Conservation (phyloP, 768 basidiomycete genomes). For the Leccinum arenicola region DNA sequence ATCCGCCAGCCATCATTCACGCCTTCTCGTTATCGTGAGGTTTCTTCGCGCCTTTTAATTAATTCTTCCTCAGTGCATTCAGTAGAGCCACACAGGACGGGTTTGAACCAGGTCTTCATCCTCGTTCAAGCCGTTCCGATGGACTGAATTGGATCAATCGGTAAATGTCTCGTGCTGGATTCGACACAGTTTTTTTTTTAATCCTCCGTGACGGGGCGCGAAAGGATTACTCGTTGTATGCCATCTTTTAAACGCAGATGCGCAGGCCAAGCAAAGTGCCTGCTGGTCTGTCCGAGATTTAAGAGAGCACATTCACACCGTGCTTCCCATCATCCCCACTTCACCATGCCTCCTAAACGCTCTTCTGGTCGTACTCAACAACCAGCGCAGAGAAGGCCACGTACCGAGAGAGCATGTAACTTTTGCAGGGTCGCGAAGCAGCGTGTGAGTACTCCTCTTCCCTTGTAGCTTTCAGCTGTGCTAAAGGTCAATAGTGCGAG, state of each 20-base stretch:
- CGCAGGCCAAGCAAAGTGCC: slow-evolving; percentile 5
- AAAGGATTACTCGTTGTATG: slow-evolving; percentile 7
- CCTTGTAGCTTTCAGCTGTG: neutral
- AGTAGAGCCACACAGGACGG: slow-evolving; percentile 12
- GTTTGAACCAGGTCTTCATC: slow-evolving; percentile 11
- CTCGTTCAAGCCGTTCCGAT: slow-evolving; percentile 10
- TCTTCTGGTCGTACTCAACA: slow-evolving; percentile 6
- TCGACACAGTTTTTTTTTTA: slow-evolving; percentile 3
- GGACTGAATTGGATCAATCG: slow-evolving; percentile 16
- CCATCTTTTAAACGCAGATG: slow-evolving; percentile 11
- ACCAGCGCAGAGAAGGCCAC: slow-evolving; percentile 14
- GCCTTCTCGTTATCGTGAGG: slow-evolving; percentile 31
- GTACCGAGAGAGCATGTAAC: slow-evolving; percentile 16
- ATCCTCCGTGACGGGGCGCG: slow-evolving; percentile 8
- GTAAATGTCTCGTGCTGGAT: slow-evolving; percentile 13
- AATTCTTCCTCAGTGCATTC: slow-evolving; percentile 21
- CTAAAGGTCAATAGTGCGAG: slow-evolving; percentile 19
- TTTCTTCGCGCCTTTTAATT: slow-evolving; percentile 29
- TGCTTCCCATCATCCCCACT: slow-evolving; percentile 11
- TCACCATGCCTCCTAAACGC: slow-evolving; percentile 14
- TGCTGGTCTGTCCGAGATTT: slow-evolving; percentile 15
- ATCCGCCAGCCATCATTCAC: slow-evolving; percentile 32
- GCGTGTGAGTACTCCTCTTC: slow-evolving; percentile 15
- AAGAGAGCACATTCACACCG: slow-evolving; percentile 9
- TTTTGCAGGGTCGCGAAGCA: slow-evolving; percentile 19